Percentiles rank a stretch among this genome's conserved stretches.
Evolutionary conservation across 2,329 filamentous ascomycete species (phyloP).

Genomic region (Aureobasidium sp.): DNA sequence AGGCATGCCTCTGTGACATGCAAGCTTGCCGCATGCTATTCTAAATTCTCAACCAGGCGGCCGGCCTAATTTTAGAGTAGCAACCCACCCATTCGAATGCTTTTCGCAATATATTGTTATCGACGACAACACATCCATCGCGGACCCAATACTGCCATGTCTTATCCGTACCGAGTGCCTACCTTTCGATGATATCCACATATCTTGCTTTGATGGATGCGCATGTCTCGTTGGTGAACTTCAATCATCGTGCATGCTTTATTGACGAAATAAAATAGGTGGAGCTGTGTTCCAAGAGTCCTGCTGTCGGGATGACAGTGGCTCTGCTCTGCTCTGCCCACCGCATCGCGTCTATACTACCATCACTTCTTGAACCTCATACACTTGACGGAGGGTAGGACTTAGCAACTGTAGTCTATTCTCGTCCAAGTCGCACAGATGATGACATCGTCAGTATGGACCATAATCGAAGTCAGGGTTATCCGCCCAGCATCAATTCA

Average conservation of each 20-base stretch:
- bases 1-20: background rate
- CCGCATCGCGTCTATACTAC: background rate
- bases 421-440: background rate
- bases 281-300: background rate
- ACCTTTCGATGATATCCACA: background rate
- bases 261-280: background rate
- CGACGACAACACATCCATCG: background rate
- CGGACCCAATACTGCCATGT: background rate
- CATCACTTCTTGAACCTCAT: background rate
- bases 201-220: background rate
- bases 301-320: background rate
- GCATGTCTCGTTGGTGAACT: background rate
- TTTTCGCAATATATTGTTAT: conserved; percentile 7
- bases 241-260: background rate
- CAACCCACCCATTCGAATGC: background rate
- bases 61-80: background rate
- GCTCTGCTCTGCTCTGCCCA: background rate
- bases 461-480: background rate
- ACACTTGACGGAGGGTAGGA: background rate
- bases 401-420: background rate
- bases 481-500: background rate
- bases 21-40: background rate
- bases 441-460: background rate
- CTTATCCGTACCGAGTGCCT: background rate
- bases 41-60: background rate